phyloP scores from a whole-genome alignment of 345 rosid species.

The Jatropha curcas region DNA sequence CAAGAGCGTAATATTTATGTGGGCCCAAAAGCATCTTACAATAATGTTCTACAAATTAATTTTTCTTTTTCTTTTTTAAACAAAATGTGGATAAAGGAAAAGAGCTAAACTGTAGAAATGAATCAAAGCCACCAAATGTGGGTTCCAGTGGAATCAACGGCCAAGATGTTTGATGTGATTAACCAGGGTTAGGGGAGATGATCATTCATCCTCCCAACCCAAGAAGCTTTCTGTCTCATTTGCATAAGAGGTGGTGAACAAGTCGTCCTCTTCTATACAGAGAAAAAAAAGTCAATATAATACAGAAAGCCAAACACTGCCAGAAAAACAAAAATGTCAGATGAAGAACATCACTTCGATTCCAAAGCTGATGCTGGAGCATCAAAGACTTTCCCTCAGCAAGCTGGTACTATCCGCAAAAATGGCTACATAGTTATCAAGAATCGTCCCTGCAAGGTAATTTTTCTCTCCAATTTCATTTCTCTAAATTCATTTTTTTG shows the following conservation, averaged over 20 bases:
- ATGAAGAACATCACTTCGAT: slow-evolving; percentile 65
- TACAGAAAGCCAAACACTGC: neutral
- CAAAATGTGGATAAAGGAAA: too few species aligned
- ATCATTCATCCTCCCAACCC: neutral
- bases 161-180: neutral
- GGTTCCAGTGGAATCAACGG: too few species aligned
- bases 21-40: too few species aligned
- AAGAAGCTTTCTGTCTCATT: too few species aligned
- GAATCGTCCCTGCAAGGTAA: slow-evolving; percentile 68
- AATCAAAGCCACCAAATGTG: too few species aligned
- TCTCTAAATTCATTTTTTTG: neutral
- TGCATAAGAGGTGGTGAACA: neutral
- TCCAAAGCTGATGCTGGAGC: slow-evolving; percentile 70
- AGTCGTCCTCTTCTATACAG: neutral
- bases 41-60: too few species aligned
- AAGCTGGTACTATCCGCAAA: slow-evolving; percentile 65
- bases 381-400: slow-evolving; percentile 64
- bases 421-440: slow-evolving; percentile 62
- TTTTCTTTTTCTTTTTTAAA: too few species aligned
- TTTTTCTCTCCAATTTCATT: neutral
- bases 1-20: too few species aligned
- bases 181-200: neutral
- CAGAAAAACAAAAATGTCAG: slow-evolving; percentile 40
- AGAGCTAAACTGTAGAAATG: neutral
- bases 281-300: too few species aligned